Conservation (phyloP, 2,329 filamentous ascomycete species). For the Ophiostoma novo-ulmi region DNA sequence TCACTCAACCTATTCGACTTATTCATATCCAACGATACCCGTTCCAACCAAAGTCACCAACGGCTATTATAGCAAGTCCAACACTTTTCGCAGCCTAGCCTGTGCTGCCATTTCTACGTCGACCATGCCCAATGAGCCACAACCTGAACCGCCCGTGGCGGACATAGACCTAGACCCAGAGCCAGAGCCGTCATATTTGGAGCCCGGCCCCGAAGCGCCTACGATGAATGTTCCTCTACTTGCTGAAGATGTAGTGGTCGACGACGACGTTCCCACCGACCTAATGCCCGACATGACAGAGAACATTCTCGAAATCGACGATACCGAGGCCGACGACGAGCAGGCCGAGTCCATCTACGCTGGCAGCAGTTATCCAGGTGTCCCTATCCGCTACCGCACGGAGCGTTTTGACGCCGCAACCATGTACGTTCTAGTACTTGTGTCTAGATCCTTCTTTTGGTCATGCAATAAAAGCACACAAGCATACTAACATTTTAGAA, state of each 20-base stretch:
- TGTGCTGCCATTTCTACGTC: neutral
- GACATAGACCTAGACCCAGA: neutral
- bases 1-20: neutral
- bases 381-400: constrained; percentile 35
- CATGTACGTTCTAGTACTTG: constrained; percentile 36
- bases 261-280: neutral
- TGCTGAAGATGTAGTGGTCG: neutral
- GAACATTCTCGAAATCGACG: constrained; percentile 27
- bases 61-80: neutral
- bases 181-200: neutral
- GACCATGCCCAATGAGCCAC: neutral
- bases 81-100: neutral
- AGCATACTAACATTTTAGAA: constrained; percentile 26
- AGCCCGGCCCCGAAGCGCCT: neutral
- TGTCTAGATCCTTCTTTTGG: neutral
- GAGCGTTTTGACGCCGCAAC: constrained; percentile 37
- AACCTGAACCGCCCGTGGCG: neutral
- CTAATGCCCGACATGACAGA: neutral
- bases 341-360: constrained; percentile 43
- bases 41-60: neutral
- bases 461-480: neutral
- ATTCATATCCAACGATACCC: constrained; percentile 1
- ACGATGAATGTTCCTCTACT: neutral
- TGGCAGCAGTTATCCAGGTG: constrained; percentile 38
- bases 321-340: constrained; percentile 25